Evolutionary conservation across 176 grass and related monocot species (phyloP).

Genomic region (Rhynchospora pubera): DNA sequence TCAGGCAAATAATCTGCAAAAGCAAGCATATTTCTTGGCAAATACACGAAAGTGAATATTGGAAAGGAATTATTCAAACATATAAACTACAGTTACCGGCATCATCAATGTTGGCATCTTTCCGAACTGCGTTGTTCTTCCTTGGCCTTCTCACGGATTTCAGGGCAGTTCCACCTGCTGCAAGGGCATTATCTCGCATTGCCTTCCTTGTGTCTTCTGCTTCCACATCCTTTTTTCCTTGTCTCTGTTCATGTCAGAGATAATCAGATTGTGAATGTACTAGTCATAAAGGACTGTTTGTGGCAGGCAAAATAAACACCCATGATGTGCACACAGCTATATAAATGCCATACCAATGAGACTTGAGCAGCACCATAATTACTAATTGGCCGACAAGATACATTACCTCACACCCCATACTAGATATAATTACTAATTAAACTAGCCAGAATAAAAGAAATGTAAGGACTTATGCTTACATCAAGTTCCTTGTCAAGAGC

Average conservation of each 20-base stretch:
- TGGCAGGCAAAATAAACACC: background rate
- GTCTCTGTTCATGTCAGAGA: conserved; percentile 23
- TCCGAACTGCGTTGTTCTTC: conserved; percentile 29
- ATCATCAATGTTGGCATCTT: conserved; percentile 7
- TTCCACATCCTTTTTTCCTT: conserved; percentile 25
- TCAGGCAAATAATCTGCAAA: conserved; percentile 18
- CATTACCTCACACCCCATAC: background rate
- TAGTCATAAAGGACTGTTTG: background rate
- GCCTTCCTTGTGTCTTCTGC: conserved; percentile 21
- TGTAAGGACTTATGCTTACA: conserved; percentile 36
- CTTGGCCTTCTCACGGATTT: conserved; percentile 33
- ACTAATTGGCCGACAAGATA: background rate
- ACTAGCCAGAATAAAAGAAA: background rate
- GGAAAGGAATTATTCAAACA: background rate
- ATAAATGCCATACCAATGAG: background rate
- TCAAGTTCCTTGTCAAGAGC: conserved; percentile 67
- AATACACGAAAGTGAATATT: background rate
- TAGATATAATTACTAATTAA: background rate
- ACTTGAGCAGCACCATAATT: background rate
- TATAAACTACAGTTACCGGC: background rate
- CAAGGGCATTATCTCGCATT: background rate
- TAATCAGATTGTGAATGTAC: background rate
- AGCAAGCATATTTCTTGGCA: background rate
- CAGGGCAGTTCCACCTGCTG: background rate
- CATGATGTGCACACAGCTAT: background rate